These are phyloP conservation scores for Ramularia endophylla DNA, from an alignment of 2,329 filamentous ascomycete genomes.

Conservation along the genomic window DNA sequence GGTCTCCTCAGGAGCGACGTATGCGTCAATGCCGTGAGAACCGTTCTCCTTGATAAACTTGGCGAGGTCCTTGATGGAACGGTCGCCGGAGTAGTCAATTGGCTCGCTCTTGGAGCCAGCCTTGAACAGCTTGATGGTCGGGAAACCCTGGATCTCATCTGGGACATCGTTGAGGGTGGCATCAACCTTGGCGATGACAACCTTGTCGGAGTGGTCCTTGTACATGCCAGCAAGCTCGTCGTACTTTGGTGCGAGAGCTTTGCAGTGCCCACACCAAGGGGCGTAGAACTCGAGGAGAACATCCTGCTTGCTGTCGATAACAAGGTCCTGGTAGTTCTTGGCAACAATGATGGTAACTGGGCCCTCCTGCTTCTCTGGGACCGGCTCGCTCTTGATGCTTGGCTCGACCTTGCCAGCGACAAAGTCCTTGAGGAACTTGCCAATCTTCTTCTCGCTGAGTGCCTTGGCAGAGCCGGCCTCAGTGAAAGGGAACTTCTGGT, in stretches of 20 bases:
- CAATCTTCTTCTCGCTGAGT: constrained; percentile 67
- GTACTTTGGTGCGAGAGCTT: constrained; percentile 62
- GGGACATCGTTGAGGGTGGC: constrained; percentile 95
- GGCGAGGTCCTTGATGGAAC: constrained; percentile 85
- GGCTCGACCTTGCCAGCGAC: constrained; percentile 82
- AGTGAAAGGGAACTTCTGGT: constrained; percentile 86
- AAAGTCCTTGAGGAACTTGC: constrained; percentile 80
- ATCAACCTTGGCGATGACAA: constrained; percentile 81
- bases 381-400: constrained; percentile 96
- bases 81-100: constrained; percentile 79
- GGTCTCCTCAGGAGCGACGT: constrained; percentile 37
- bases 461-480: constrained; percentile 65
- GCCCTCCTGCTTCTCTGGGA: constrained; percentile 89
- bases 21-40: constrained; percentile 73
- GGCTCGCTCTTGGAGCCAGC: constrained; percentile 82
- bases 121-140: constrained; percentile 96
- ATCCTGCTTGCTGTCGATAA: constrained; percentile 92
- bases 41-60: constrained; percentile 94
- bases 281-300: constrained; percentile 98
- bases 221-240: constrained; percentile 57
- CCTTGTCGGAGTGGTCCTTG: constrained; percentile 45
- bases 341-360: constrained; percentile 84
- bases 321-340: constrained; percentile 86
- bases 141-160: constrained; percentile 95
- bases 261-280: constrained; percentile 71